These are phyloP conservation scores for Yamadazyma philogaea DNA, from an alignment of 805 yeast species.

Conservation along the genomic window DNA sequence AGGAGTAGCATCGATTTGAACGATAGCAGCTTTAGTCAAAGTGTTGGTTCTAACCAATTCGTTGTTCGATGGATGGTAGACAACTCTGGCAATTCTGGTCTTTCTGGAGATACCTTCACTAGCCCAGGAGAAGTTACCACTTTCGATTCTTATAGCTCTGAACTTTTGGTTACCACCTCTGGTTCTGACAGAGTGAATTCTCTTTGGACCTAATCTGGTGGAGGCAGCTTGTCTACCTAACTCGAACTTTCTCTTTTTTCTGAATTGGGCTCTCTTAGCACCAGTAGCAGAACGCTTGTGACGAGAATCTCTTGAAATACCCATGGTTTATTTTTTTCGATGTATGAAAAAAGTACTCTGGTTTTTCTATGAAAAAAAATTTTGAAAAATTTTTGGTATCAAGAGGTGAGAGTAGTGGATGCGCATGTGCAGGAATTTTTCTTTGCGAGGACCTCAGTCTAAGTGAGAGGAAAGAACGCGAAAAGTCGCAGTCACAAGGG, in stretches of 20 bases:
- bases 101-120: slow-evolving; percentile 98
- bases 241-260: slow-evolving; percentile 99
- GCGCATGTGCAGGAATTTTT: background rate
- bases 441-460: background rate
- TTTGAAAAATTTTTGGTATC: slow-evolving; percentile 7
- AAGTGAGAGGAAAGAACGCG: background rate
- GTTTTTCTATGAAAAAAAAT: slow-evolving; percentile 7
- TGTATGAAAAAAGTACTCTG: slow-evolving; percentile 5
- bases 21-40: slow-evolving; percentile 97
- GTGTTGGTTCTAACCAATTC: slow-evolving; percentile 99
- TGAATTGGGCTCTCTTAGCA: slow-evolving; percentile 99
- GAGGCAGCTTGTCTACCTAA: slow-evolving; percentile 99
- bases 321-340: slow-evolving; percentile 59
- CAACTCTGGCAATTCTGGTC: slow-evolving; percentile 98
- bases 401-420: background rate
- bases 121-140: slow-evolving; percentile 99
- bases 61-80: slow-evolving; percentile 99
- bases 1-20: slow-evolving; percentile 99
- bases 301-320: slow-evolving; percentile 99
- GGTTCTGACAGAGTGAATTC: slow-evolving; percentile 98
- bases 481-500: slow-evolving; percentile 1
- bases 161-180: slow-evolving; percentile 99
- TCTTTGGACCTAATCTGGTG: slow-evolving; percentile 98
- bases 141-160: slow-evolving; percentile 99
- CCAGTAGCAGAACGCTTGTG: slow-evolving; percentile 99